Base-by-base conservation (phyloP, 2,329 filamentous ascomycete genomes). In the Penicillium sclerotigenum region DNA sequence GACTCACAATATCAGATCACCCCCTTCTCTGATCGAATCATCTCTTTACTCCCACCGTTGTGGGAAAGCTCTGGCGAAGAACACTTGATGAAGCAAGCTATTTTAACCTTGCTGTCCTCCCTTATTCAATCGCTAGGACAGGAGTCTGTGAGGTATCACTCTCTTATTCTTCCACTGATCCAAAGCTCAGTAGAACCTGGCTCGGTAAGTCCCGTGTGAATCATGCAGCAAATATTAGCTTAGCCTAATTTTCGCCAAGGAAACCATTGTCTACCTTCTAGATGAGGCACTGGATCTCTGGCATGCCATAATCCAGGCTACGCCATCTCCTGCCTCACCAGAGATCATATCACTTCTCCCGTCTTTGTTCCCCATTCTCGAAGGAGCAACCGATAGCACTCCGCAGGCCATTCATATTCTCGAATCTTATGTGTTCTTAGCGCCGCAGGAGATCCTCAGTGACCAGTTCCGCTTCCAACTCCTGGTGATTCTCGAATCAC, bases 241-340 rank as follows among this genome's bases (percentile, higher is more conserved):
- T 5, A 43, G 11, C 14, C 47, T 56, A 46, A 24, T 18, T 45
- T 29, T 26, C 22, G 9, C 16, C 37, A 34, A 80, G 77, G 81
- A 84, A 37, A 80, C 89, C 40, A 85, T 90, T 63, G 77, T 92
- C 2, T 94, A 96, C 67, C 83, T 99, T 11, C 84, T 96, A 13
- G 94, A 97, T 59, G 94, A 99, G 71, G 90, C 91, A 0, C 79
- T 97, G 14, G 92, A 97, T 54, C 82, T 99, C 3, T 97, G 93
- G 93, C 81, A 83, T 33, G 84, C 88, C 2, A 85, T 97, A 11
- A 73, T 92, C 36, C 79, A 80, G 59, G 85, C 90, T 65, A 87
- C 86, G 56, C 80, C 81, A 8, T 75, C 83, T 13, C 86, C 88
- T 0, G 75, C 73, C 14, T 80, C 84, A 0, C 75, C 80, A 0